Conservation (phyloP, 108 stramenopile genomes). For the Nitzschia putrida region DNA sequence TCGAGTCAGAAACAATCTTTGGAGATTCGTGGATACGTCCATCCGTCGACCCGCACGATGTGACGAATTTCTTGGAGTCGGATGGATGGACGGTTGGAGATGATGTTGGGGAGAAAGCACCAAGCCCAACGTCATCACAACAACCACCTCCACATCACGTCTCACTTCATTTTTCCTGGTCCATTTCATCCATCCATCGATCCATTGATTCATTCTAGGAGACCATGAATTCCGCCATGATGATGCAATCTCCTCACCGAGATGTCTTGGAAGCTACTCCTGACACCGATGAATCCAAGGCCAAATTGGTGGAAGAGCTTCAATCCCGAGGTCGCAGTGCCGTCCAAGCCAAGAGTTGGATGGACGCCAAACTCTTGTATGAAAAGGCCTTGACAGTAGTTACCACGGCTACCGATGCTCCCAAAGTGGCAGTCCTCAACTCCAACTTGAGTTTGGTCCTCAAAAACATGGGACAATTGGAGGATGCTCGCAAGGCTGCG, state of each 20-base stretch:
- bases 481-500: slow-evolving; percentile 56
- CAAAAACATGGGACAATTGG: slow-evolving; percentile 59
- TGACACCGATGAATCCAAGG: slow-evolving; percentile 44
- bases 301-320: slow-evolving; percentile 72
- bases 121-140: no score
- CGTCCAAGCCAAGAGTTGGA: slow-evolving; percentile 61
- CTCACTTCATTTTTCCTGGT: no score
- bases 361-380: slow-evolving; percentile 73
- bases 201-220: not conserved
- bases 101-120: no score
- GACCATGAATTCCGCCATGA: slow-evolving; percentile 3
- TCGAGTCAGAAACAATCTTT: no score
- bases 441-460: slow-evolving; percentile 71
- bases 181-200: no score
- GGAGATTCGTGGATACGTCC: no score
- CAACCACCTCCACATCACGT: no score
- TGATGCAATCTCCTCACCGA: slow-evolving; percentile 49
- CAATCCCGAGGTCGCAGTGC: slow-evolving; percentile 71
- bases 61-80: no score
- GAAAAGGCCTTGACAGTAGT: slow-evolving; percentile 64
- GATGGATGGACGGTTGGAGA: no score
- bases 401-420: slow-evolving; percentile 22
- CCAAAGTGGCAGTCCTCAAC: slow-evolving; percentile 51
- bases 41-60: no score
- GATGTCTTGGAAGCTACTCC: slow-evolving; percentile 71